phyloP scores from a whole-genome alignment of 148 eudicot species.

The Heliamphora exappendiculata region DNA sequence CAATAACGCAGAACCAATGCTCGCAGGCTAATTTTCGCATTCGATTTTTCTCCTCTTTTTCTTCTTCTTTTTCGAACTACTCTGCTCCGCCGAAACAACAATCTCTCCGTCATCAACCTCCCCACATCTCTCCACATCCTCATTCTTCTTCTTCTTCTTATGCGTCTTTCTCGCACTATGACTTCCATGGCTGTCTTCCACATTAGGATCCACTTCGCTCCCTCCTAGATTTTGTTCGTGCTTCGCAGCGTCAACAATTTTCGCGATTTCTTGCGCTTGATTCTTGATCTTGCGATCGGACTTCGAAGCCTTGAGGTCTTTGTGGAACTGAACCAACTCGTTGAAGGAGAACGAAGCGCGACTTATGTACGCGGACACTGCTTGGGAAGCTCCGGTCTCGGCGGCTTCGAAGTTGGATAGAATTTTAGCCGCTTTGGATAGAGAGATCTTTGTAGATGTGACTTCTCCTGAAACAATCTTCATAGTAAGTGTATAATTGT shows the following conservation, averaged over 20 bases:
- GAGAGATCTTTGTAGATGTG: conserved; percentile 32
- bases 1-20: neutral
- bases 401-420: conserved; percentile 35
- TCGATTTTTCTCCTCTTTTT: conserved; percentile 24
- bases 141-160: conserved; percentile 26
- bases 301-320: conserved; percentile 21
- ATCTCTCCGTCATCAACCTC: conserved; percentile 9
- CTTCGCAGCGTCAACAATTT: neutral
- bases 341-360: conserved; percentile 44
- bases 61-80: conserved; percentile 27
- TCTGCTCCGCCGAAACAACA: conserved; percentile 22
- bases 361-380: conserved; percentile 36
- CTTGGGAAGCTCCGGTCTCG: conserved; percentile 49
- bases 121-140: neutral
- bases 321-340: conserved; percentile 38
- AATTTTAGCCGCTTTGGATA: conserved; percentile 43
- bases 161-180: conserved; percentile 13
- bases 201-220: conserved; percentile 1
- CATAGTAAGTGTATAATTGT: no score
- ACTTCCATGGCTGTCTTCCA: conserved; percentile 8
- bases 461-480: conserved; percentile 41
- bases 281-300: conserved; percentile 9
- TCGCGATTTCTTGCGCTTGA: neutral
- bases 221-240: neutral
- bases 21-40: conserved; percentile 2